Evolutionary conservation across 805 yeast species (phyloP).

Genomic region (Schizosaccharomyces lindneri): DNA sequence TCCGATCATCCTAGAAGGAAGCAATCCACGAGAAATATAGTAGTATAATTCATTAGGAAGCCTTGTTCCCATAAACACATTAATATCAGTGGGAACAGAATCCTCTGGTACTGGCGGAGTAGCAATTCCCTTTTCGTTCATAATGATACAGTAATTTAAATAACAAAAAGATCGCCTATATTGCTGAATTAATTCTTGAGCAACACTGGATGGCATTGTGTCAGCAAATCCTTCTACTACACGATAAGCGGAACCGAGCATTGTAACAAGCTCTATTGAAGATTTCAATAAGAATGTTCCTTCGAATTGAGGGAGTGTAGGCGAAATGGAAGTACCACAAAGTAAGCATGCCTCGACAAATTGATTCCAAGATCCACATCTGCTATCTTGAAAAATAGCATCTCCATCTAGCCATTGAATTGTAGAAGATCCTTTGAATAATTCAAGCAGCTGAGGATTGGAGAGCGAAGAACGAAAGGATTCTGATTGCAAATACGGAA

Average conservation of each 20-base stretch:
- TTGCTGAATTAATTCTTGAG: constrained; percentile 15
- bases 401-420: background rate
- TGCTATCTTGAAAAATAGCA: background rate
- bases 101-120: constrained; percentile 12
- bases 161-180: constrained; percentile 12
- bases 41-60: constrained; percentile 67
- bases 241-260: constrained; percentile 12
- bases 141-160: background rate
- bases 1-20: constrained; percentile 37
- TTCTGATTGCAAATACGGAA: no score
- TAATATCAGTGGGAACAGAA: constrained; percentile 51
- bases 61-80: constrained; percentile 59
- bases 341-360: constrained; percentile 39
- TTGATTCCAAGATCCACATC: background rate
- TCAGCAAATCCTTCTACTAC: constrained; percentile 5
- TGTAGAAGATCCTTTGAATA: background rate
- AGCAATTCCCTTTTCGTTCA: background rate
- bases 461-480: no score
- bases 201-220: constrained; percentile 3
- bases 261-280: constrained; percentile 12
- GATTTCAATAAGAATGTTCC: constrained; percentile 6
- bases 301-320: constrained; percentile 28
- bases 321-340: constrained; percentile 58
- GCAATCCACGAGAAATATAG: constrained; percentile 55
- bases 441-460: no score